Base-by-base conservation (phyloP, 306 rosid species). In the Quercus rubra region DNA sequence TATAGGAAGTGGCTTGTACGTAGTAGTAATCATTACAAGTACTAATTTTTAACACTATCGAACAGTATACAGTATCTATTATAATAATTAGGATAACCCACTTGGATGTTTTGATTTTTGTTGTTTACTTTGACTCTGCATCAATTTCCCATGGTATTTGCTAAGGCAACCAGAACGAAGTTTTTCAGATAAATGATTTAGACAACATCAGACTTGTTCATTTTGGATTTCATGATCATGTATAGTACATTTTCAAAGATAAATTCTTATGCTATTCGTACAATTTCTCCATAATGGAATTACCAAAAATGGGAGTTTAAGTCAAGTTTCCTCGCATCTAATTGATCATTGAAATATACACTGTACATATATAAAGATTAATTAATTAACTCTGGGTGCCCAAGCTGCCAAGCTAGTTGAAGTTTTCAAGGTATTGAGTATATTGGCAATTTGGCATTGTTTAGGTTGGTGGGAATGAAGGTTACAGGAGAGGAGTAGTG, bases 381-480 rank as follows among this genome's bases (percentile, higher is more conserved):
- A 38, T 38, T 38, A 38, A 38, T 38, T 38, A 38, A 3, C 46
- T 38, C 46, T 38, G 46, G 46, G 46, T 11, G 46, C 46, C 46
- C 46, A 8, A 8, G 46, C 46, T 38, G 46, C 46, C 46, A 38
- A 38, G 46, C 46, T 38, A 38, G 11, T 38, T 38, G 46, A 38
- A 38, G 46, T 38, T 38, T 38, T 38, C 43, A 2, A 8, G 2
- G 1, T 38, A 38, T 38, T 38, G 11, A 38, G 46, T 38, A 2
- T 38, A 38, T 41, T 2, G 63, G 67, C 8, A 68, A 28, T 73
- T 15, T 30, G 21, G 46, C 25, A 51, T 43, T n/a, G 66, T 12
- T 85, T 77, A 92, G 94, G 90, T 88, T 74, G 92, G 88, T 62
- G 85, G 87, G 77, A 89, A 86, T 58, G 90, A 87, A 10, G 93